Percentiles rank a stretch among this genome's conserved stretches.
Conservation (phyloP, 257 asterid genomes). For the Primulina huaijiensis region DNA sequence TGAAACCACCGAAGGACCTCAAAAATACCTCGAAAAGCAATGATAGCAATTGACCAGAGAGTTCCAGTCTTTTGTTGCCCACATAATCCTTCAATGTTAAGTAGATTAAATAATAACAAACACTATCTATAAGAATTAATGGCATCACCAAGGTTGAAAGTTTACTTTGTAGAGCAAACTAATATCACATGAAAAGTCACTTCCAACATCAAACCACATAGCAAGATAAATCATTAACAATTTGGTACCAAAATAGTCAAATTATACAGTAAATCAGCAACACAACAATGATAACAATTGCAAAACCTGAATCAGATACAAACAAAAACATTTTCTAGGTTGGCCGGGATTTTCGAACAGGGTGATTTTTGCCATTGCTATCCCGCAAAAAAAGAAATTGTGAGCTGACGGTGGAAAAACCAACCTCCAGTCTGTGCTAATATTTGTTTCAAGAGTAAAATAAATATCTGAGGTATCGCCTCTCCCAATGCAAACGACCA, state of each 20-base stretch:
- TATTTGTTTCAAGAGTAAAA: neutral
- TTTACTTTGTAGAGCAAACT: slow-evolving; percentile 17
- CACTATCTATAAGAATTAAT: slow-evolving; percentile 12
- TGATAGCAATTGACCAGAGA: slow-evolving; percentile 83
- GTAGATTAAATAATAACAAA: slow-evolving; percentile 14
- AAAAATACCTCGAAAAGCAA: slow-evolving; percentile 83
- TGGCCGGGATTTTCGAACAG: neutral
- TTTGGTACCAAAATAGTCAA: neutral
- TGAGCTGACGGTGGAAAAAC: neutral
- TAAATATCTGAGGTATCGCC: neutral
- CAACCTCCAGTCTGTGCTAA: slow-evolving; percentile 13
- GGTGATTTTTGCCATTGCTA: no score
- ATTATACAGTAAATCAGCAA: neutral
- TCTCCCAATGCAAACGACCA: neutral
- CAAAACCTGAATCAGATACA: slow-evolving; percentile 8
- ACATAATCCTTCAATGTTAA: slow-evolving; percentile 64
- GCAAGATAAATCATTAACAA: slow-evolving; percentile 4
- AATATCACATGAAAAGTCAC: neutral
- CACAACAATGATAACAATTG: slow-evolving; percentile 4
- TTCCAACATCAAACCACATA: neutral
- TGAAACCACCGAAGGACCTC: slow-evolving; percentile 12
- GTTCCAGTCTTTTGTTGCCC: slow-evolving; percentile 94
- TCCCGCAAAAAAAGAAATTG: no score
- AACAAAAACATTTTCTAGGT: neutral
- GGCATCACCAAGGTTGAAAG: slow-evolving; percentile 1